A percentile compares a stretch with the other conserved stretches of the same genome.
Evolutionary conservation across 1,284 basidiomycete species (phyloP).

Genomic region (Trametes versicolor): DNA sequence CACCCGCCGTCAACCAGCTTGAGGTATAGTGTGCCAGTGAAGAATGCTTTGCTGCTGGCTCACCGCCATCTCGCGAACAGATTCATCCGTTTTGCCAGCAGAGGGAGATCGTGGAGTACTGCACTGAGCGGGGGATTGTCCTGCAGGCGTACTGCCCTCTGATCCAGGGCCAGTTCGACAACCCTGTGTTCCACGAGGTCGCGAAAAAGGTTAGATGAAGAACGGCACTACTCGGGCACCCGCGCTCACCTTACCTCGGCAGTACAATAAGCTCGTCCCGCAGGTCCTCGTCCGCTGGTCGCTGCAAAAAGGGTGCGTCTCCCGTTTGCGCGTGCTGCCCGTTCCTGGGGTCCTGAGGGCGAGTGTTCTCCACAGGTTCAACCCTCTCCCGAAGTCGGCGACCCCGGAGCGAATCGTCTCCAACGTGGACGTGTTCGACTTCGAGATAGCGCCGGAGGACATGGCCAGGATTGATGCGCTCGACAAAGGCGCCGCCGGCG

Average conservation of each 20-base stretch:
- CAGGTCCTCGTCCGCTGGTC: conserved; percentile 79
- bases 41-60: too few species aligned
- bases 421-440: conserved; percentile 63
- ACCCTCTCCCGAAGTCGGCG: conserved; percentile 63
- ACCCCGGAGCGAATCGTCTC: conserved; percentile 56
- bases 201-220: conserved; percentile 50
- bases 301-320: conserved; percentile 58
- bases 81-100: conserved; percentile 73
- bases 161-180: conserved; percentile 52
- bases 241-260: conserved; percentile 2
- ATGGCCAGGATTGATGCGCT: conserved; percentile 57
- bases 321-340: not conserved
- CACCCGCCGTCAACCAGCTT: conserved; percentile 85
- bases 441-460: conserved; percentile 57
- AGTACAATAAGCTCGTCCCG: conserved; percentile 59
- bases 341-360: not conserved
- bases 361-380: conserved; percentile 44
- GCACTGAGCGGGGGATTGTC: conserved; percentile 70
- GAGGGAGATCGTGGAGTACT: conserved; percentile 82
- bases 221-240: too few species aligned
- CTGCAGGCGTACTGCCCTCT: conserved; percentile 74
- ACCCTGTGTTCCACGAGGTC: conserved; percentile 53
- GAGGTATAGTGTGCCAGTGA: conserved; percentile 46
- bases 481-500: conserved; percentile 55
- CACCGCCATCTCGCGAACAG: too few species aligned